Conservation (phyloP, 306 rosid species). For the Ceratonia siliqua region DNA sequence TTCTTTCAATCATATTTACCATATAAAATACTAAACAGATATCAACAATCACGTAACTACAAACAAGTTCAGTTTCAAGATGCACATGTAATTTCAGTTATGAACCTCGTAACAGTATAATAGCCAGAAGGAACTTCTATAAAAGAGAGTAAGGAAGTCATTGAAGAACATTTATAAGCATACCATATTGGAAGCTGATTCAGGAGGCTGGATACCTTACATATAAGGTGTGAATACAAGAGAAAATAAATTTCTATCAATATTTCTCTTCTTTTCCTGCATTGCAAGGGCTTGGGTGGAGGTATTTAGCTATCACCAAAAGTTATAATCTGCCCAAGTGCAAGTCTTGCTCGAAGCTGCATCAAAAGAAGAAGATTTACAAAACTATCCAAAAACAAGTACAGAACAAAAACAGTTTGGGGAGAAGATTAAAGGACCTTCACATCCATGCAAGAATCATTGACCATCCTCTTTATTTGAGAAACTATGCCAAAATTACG, state of each 20-base stretch:
- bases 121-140: conserved; percentile 15
- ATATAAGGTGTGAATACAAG: conserved; percentile 31
- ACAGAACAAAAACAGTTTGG: background rate
- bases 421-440: conserved; percentile 52
- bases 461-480: conserved; percentile 72
- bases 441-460: conserved; percentile 75
- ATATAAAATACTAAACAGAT: background rate
- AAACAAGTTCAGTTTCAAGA: background rate
- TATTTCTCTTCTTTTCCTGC: conserved; percentile 31
- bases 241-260: conserved; percentile 36
- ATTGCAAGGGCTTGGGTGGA: conserved; percentile 8
- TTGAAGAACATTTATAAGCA: conserved; percentile 33
- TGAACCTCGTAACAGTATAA: conserved; percentile 11
- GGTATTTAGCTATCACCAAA: conserved; percentile 51
- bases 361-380: conserved; percentile 31
- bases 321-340: conserved; percentile 59
- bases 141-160: conserved; percentile 20
- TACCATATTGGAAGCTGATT: conserved; percentile 55
- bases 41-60: conserved; percentile 17
- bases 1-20: conserved; percentile 20
- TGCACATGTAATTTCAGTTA: conserved; percentile 4
- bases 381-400: conserved; percentile 8
- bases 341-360: conserved; percentile 75
- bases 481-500: conserved; percentile 67
- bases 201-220: conserved; percentile 32